Evolutionary conservation across 2,329 filamentous ascomycete genomes (phyloP), one percentile per base, ranked within the genome.

Genomic region (Pyrenochaeta sp.): DNA sequence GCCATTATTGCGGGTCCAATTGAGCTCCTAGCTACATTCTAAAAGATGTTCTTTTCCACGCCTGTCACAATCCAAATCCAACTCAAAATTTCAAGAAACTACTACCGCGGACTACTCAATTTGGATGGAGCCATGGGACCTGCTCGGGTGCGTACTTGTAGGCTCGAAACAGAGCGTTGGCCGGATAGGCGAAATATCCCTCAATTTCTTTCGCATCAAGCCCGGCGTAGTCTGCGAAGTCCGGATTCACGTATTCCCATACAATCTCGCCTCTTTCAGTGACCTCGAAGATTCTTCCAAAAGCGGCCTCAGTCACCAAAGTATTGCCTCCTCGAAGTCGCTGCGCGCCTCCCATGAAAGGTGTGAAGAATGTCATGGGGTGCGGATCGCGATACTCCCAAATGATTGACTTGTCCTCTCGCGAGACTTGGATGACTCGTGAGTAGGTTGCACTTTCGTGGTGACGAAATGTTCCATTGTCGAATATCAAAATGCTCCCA

Each of bases 331-430:
- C 73, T 7, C 24, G 28, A 11, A 77, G 48, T 10, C 70, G 57
- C 52, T 77, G 74, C 6, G 74, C 75, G 35, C 71, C 70, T 14
- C 75, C 75, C 75, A 78, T 77, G 38, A 77, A 77, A 1, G 74
- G 74, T 1, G 72, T 76, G 57, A 76, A 77, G 52, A 76, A 74
- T 5, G 62, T 66, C 37, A 74, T 57, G 5, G 68, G 67, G 27
- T 68, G 64, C 2, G 64, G 55, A 42, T 78, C 75, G 7, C 61
- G 62, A 35, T 77, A 77, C 39, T 77, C 66, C 75, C 75, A 78
- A 3, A 72, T 59, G 14, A 77, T 69, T 28, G 72, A 35, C 35
- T 75, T 75, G 11, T 66, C 71, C 6, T 49, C 47, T 1, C 68
- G 64, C 3, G 66, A 63, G 9, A 78, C 69, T 37, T 74, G 57